Percentiles rank a stretch among this genome's conserved stretches.
Evolutionary conservation across 2,329 filamentous ascomycete species (phyloP).

Genomic region (Talaromyces pinophilus): DNA sequence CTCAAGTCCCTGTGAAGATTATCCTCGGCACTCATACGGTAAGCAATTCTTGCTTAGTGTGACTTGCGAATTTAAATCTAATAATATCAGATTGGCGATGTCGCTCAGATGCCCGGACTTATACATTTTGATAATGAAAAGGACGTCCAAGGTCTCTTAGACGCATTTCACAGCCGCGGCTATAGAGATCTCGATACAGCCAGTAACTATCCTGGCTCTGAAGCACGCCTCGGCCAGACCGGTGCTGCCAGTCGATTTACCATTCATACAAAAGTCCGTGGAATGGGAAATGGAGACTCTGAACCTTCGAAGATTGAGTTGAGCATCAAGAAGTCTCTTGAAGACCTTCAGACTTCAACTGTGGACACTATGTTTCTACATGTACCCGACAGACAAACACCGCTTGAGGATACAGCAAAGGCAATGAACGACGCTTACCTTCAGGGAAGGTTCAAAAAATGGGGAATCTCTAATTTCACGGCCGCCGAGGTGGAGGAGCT

Average conservation of each 20-base stretch:
- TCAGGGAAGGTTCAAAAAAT: conserved; percentile 10
- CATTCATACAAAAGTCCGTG: conserved; percentile 8
- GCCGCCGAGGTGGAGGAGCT: conserved; percentile 5
- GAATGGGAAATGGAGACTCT: background rate
- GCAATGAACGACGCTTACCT: conserved; percentile 9
- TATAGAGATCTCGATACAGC: conserved; percentile 8
- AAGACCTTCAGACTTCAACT: background rate
- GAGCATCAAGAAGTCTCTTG: background rate
- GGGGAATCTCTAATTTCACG: conserved; percentile 6
- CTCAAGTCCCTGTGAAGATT: conserved; percentile 6
- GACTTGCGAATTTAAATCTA: background rate
- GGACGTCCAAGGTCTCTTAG: background rate
- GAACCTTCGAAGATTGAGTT: background rate
- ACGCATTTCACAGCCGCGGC: conserved; percentile 3
- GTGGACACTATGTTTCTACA: conserved; percentile 17
- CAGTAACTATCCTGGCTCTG: conserved; percentile 6
- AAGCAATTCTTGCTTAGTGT: background rate
- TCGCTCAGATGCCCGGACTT: background rate
- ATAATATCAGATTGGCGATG: background rate
- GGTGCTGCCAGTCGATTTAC: background rate
- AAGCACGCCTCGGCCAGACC: background rate
- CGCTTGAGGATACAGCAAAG: conserved; percentile 2
- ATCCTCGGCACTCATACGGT: conserved; percentile 13
- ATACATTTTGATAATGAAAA: conserved; percentile 7
- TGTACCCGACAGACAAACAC: background rate